Base-by-base conservation (phyloP, 768 basidiomycete species). In the Mycena kentingensis region DNA sequence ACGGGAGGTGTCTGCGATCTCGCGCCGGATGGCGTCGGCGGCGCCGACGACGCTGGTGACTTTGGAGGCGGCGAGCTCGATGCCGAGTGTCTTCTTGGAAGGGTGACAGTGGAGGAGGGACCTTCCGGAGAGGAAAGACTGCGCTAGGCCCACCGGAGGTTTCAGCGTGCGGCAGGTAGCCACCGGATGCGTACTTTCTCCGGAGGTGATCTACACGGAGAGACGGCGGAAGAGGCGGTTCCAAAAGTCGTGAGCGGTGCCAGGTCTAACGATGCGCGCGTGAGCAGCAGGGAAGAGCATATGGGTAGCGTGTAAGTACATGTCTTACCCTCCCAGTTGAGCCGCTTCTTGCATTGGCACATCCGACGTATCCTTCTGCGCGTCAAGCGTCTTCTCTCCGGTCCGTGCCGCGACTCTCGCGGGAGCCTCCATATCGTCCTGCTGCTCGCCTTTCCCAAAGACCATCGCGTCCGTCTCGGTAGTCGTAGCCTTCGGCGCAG, bases 171-270 rank as follows among this genome's bases (percentile, higher is more conserved):
- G 43, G 51, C 29, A 36, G 8, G 3, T 28, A 26, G n/a, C 6
- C 18, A 0, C 44, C 22, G 19, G 7, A 22, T 41, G 8, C 80
- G 48, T 62, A 90, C 88, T 98, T 70, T 98, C 96, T 22, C 93
- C 93, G 57, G 91, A 94, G 3, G 94, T 96, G 61, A 98, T 97
- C 57, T 81, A 74, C 8, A 90, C 85, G 61, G 93, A 97, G 6
- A 98, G 72, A 11, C 95, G 81, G 16, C 97, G 84, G 77, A 98
- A 99, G 2, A 97, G 97, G 66, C 98, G 69, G 64, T 99, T 98
- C 96, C 96, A 32, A 95, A 93, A 0, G 96, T 98, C 1, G 96
- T 98, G 18, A 98, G 71, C 2, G 96, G 96, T 22, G 76, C 73
- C 37, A 78, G 66, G 56, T 74, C 71, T 74, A 34, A 16, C 27